These are phyloP conservation scores for Asparagopsis taxiformis DNA, from an alignment of 31 red algal species.

Conservation along the genomic window DNA sequence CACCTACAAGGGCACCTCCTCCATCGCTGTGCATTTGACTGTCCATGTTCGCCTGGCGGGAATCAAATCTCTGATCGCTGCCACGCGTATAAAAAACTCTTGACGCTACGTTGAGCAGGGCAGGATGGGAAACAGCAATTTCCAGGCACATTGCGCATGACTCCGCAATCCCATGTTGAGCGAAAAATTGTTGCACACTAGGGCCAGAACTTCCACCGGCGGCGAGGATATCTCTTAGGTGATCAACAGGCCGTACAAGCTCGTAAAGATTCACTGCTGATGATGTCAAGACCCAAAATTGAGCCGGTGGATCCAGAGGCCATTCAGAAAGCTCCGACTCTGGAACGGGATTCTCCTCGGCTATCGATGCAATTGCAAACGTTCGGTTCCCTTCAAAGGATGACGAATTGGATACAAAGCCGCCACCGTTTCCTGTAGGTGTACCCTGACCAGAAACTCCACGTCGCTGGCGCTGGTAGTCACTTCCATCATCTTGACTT, in stretches of 20 bases:
- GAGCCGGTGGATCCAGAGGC: constrained; percentile 37
- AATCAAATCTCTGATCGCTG: neutral
- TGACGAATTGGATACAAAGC: neutral
- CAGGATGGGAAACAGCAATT: constrained; percentile 44
- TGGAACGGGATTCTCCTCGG: neutral
- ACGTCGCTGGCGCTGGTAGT: neutral
- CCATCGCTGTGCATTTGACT: constrained; percentile 7
- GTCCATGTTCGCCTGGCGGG: neutral
- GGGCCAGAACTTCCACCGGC: constrained; percentile 11
- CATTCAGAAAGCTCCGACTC: neutral
- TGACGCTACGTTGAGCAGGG: constrained; percentile 19
- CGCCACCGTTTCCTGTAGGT: neutral
- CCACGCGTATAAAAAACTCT: constrained; percentile 35
- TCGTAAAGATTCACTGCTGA: constrained; percentile 63
- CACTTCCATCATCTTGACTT: neutral
- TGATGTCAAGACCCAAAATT: constrained; percentile 72
- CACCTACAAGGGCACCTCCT: neutral
- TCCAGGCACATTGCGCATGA: constrained; percentile 81
- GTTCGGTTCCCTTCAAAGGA: neutral
- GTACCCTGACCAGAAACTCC: neutral
- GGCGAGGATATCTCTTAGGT: constrained; percentile 51
- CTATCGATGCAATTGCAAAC: neutral
- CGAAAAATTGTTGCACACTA: constrained; percentile 66
- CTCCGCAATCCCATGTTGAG: constrained; percentile 67
- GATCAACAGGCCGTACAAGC: constrained; percentile 60